Evolutionary conservation across 768 basidiomycete genomes (phyloP).

Genomic region (Mycena haematopus): DNA sequence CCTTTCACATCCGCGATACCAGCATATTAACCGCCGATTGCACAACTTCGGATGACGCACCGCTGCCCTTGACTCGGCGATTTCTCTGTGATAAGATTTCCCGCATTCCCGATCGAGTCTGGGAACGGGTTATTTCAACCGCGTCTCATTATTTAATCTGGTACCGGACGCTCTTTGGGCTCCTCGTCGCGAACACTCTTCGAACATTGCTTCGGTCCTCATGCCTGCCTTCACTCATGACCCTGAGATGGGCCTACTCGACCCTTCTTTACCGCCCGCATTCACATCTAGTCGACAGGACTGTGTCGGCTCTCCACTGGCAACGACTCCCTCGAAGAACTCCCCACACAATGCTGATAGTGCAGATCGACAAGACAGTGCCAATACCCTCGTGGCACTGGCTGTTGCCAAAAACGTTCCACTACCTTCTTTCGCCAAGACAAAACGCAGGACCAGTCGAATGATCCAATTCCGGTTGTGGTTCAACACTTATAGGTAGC

Average conservation of each 20-base stretch:
- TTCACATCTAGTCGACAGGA: neutral
- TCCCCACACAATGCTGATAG: neutral
- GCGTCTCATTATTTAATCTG: conserved; percentile 11
- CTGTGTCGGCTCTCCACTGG: neutral
- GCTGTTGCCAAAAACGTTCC: conserved; percentile 10
- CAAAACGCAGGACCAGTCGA: conserved; percentile 53
- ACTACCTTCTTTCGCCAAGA: conserved; percentile 20
- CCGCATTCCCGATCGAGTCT: conserved; percentile 40
- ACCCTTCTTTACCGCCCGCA: neutral
- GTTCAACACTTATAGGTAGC: conserved; percentile 82
- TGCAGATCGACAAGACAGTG: neutral
- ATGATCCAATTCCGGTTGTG: conserved; percentile 71
- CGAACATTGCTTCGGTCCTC: neutral
- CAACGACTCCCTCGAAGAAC: neutral
- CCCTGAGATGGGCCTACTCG: conserved; percentile 17
- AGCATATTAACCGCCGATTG: neutral
- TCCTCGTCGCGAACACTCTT: neutral
- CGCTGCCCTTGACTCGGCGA: conserved; percentile 39
- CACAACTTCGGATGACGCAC: conserved; percentile 41
- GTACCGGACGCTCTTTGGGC: neutral
- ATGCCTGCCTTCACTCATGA: conserved; percentile 20
- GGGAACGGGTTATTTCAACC: conserved; percentile 30
- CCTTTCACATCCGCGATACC: no score
- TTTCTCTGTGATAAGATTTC: conserved; percentile 44
- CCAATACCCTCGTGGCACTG: neutral